Base-by-base conservation (phyloP, 768 basidiomycete species). In the Termitomyces sp. region DNA sequence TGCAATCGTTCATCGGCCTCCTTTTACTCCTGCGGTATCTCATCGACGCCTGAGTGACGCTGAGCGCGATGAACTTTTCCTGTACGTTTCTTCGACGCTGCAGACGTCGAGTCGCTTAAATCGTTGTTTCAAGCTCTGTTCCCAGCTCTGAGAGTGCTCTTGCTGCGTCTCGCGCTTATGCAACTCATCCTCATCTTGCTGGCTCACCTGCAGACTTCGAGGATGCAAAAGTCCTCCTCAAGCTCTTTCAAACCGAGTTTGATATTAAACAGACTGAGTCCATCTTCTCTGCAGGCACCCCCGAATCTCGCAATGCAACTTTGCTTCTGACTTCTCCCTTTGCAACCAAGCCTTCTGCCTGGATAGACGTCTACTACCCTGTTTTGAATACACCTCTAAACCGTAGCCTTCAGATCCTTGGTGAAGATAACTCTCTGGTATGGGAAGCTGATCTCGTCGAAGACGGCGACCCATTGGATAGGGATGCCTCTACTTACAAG, bases 291-390 rank as follows among this genome's bases (percentile, higher is more conserved):
- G 90, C 91, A 20, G 92, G 93, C 4, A 79, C 88, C 31, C 65
- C 71, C 10, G 76, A 79, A 53, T 90, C 89, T 31, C 86, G 85
- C 53, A 76, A 81, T 46, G 83, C 89, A 5, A 92, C 90, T 0
- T 74, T 89, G 16, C 68, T 70, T 20, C 73, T 84, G 42, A 81
- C 83, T 0, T 71, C 72, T 22, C 64, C 71, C 7, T 74, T 73
- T 5, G 72, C 79, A 39, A 71, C 64, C 31, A 70, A 68, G 26
- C 87, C 88, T 2, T 79, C 74, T 0, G 90, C 87, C 56, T 94
- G 92, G 92, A 84, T 93, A 58, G 90, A 93, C 62, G 79, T 81
- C 37, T 97, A 98, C 70, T 96, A 89, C 70, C 94, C 95, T 2
- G 77, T 94, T 42, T 73, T 96, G 74, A 92, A 96, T 70, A 88